Percentiles rank a stretch among this genome's conserved stretches.
Conservation (phyloP, 176 grass and related monocot genomes). For the Hsuehochloa calcarea region DNA sequence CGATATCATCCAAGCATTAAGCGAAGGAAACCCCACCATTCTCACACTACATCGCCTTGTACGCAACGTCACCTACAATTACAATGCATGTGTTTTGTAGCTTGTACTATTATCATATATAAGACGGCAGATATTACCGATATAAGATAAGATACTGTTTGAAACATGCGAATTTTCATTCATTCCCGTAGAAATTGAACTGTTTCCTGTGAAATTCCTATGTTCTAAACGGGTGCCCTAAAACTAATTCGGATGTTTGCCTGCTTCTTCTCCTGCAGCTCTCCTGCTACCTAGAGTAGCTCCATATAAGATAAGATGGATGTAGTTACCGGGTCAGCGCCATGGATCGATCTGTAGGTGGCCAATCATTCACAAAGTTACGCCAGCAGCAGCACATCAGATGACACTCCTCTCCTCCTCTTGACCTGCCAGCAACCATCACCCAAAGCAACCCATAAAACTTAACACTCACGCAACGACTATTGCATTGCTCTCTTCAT, state of each 20-base stretch:
- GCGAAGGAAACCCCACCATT: not conserved
- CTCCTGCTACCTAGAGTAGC: not conserved
- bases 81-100: not conserved
- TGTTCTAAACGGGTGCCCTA: too few relatives aligned
- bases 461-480: not conserved
- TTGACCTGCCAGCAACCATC: constrained; percentile 31
- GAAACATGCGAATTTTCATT: too few relatives aligned
- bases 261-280: constrained; percentile 19
- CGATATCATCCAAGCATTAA: constrained; percentile 40
- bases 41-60: constrained; percentile 8
- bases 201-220: too few relatives aligned
- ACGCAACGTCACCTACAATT: constrained; percentile 36
- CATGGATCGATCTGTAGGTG: constrained; percentile 37
- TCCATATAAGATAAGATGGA: not conserved
- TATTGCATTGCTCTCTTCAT: constrained; percentile 27
- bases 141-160: not conserved
- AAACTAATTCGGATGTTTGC: not conserved
- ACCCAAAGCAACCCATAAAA: constrained; percentile 5
- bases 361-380: not conserved
- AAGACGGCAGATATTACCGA: not conserved
- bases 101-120: not conserved
- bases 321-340: not conserved
- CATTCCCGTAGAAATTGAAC: too few relatives aligned
- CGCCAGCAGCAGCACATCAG: constrained; percentile 14
- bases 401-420: constrained; percentile 15